These are phyloP conservation scores for Fennellomyces sp. DNA, from an alignment of 371 early-diverging fungal genomes.

Conservation along the genomic window DNA sequence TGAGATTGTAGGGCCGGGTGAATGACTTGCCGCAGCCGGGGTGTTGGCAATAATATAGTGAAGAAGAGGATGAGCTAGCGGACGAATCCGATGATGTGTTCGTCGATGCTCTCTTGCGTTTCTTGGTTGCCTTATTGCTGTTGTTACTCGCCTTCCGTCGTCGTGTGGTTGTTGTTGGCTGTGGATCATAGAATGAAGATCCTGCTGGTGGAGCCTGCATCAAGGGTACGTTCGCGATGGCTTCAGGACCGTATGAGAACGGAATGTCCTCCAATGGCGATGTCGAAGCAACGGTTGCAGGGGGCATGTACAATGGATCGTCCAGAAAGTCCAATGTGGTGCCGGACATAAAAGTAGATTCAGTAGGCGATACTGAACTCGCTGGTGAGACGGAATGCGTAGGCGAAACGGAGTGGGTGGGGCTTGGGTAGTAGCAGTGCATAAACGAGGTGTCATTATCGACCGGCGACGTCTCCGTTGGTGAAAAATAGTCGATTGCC, in stretches of 20 bases:
- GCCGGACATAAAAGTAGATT: background rate
- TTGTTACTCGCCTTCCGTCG: background rate
- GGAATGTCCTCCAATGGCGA: too few relatives aligned
- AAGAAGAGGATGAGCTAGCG: background rate
- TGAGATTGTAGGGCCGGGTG: slow-evolving; percentile 67
- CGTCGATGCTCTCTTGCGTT: background rate
- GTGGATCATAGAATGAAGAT: background rate
- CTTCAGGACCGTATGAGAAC: too few relatives aligned
- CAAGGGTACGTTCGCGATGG: background rate
- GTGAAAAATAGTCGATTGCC: background rate
- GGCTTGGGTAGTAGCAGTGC: background rate
- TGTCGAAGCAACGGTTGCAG: background rate
- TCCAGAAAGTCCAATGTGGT: background rate
- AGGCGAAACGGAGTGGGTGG: background rate
- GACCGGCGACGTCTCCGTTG: background rate
- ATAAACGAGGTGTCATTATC: background rate
- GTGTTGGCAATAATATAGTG: slow-evolving; percentile 16
- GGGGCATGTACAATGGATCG: background rate
- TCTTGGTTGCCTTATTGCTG: background rate
- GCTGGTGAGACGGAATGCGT: too few relatives aligned
- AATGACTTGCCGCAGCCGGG: slow-evolving; percentile 69
- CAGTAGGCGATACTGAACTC: too few relatives aligned
- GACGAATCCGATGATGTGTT: background rate
- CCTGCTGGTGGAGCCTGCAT: background rate
- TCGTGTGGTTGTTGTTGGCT: background rate